Evolutionary conservation across 2,329 filamentous ascomycete genomes (phyloP).

Genomic region (Epichloe glyceriae): DNA sequence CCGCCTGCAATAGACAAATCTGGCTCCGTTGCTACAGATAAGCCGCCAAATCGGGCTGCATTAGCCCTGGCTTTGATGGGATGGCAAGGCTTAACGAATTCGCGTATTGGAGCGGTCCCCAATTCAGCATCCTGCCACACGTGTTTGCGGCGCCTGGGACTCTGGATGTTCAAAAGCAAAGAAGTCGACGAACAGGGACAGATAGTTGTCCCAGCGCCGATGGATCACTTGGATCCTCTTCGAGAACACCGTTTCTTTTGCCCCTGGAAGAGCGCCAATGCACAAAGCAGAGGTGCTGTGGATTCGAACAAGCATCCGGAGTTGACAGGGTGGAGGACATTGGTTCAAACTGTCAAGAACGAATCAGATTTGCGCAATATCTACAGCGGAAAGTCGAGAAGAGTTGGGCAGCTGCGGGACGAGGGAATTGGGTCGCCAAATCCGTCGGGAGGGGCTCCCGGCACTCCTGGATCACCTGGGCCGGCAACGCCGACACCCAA

Average conservation of each 20-base stretch:
- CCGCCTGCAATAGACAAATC: conserved; percentile 16
- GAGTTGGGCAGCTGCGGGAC: conserved; percentile 9
- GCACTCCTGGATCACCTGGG: conserved; percentile 7
- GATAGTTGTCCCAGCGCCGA: conserved; percentile 44
- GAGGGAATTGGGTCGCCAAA: conserved; percentile 1
- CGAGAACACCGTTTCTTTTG: conserved; percentile 73
- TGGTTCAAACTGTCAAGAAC: conserved; percentile 43
- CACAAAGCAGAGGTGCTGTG: conserved; percentile 37
- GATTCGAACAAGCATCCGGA: conserved; percentile 21
- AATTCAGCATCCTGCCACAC: conserved; percentile 70
- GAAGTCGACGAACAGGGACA: conserved; percentile 42
- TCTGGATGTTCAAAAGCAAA: conserved; percentile 88
- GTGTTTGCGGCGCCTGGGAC: conserved; percentile 74
- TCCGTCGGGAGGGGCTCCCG: background rate
- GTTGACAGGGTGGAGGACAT: conserved; percentile 40
- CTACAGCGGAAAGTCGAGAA: conserved; percentile 19
- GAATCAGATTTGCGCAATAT: conserved; percentile 38
- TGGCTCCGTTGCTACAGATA: conserved; percentile 12
- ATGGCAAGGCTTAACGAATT: conserved; percentile 54
- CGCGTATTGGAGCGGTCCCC: conserved; percentile 45
- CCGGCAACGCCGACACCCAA: conserved; percentile 7
- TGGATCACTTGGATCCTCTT: conserved; percentile 55
- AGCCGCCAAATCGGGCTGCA: conserved; percentile 44
- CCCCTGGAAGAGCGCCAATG: conserved; percentile 57
- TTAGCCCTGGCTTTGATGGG: conserved; percentile 59